Conservation (phyloP, 2,329 filamentous ascomycete genomes). For the Exserohilum turcica region DNA sequence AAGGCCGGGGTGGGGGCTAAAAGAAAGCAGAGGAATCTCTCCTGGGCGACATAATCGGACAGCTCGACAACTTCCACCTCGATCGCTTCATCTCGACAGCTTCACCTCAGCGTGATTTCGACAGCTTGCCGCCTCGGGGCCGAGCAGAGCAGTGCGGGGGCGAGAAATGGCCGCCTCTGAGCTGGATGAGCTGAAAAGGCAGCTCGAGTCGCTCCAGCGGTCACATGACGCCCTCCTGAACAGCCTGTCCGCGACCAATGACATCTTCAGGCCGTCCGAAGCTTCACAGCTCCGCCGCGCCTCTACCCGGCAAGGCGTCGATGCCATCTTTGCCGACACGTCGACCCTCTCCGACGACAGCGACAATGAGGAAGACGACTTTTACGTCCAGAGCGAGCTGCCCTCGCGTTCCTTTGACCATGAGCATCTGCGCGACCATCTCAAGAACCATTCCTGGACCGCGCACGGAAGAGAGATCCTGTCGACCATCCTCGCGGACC, state of each 20-base stretch:
- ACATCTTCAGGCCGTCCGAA: conserved; percentile 33
- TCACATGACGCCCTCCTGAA: conserved; percentile 40
- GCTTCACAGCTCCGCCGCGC: conserved; percentile 28
- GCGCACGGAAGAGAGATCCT: conserved; percentile 50
- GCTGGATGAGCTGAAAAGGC: conserved; percentile 41
- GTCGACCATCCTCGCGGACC: conserved; percentile 51
- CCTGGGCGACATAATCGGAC: conserved; percentile 9
- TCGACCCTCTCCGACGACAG: conserved; percentile 45
- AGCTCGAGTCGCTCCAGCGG: conserved; percentile 40
- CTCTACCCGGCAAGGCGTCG: conserved; percentile 27
- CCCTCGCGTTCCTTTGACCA: conserved; percentile 49
- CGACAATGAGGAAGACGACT: conserved; percentile 45
- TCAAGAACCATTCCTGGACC: conserved; percentile 52
- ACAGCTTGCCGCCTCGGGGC: neutral
- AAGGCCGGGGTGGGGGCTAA: conserved; percentile 25
- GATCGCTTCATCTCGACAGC: too few relatives aligned
- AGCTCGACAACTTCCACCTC: neutral
- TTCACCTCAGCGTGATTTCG: too few relatives aligned
- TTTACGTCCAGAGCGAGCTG: conserved; percentile 49
- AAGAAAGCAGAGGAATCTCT: conserved; percentile 1
- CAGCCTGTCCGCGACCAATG: conserved; percentile 37
- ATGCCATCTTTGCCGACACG: conserved; percentile 40
- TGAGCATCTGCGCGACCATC: conserved; percentile 53
- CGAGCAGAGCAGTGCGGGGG: neutral
- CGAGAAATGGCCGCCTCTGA: conserved; percentile 33